Conservation (phyloP, 73 alveolate species). For the Paramecium primaurelia region DNA sequence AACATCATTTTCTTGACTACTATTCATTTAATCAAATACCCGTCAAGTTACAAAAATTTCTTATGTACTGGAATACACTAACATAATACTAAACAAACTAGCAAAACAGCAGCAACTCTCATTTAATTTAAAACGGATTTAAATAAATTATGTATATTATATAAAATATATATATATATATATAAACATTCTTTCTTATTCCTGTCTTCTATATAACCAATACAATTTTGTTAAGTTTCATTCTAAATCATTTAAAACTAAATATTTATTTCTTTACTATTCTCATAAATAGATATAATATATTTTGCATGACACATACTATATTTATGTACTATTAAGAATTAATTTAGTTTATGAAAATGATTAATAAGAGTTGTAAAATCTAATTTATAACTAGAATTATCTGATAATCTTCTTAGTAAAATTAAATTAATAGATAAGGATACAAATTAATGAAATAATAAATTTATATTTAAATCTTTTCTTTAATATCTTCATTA, state of each 20-base stretch:
- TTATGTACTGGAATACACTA: neutral
- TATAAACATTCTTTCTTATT: neutral
- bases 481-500: neutral
- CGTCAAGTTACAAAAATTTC: neutral
- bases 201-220: neutral
- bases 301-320: too few species aligned
- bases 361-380: too few species aligned
- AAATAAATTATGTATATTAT: neutral
- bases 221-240: neutral
- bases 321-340: too few species aligned
- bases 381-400: too few species aligned
- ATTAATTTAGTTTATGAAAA: too few species aligned
- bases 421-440: too few species aligned
- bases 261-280: too few species aligned
- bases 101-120: neutral
- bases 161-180: neutral
- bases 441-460: neutral
- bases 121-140: neutral
- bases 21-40: neutral
- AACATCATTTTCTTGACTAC: constrained; percentile 19
- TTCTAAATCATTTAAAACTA: neutral
- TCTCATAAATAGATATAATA: too few species aligned
- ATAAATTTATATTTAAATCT: too few species aligned
- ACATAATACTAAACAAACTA: neutral
- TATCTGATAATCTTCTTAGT: too few species aligned